Evolutionary conservation across 371 early-diverging fungal species (phyloP).

Genomic region (Actinomortierella ambigua): DNA sequence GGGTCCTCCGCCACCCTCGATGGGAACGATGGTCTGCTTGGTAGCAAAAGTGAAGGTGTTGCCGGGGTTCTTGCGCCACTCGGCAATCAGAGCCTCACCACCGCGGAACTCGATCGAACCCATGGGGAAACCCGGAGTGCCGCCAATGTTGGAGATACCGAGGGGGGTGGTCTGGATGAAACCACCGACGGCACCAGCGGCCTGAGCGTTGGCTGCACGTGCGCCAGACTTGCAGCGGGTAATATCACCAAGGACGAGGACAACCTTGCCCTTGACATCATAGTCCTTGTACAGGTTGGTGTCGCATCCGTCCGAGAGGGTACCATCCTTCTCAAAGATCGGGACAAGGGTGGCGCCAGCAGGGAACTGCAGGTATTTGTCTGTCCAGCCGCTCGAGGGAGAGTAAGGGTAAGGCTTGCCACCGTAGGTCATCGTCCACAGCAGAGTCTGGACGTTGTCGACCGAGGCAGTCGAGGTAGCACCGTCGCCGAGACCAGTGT

Average conservation of each 20-base stretch:
- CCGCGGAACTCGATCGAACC: constrained; percentile 51
- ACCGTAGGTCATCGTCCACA: constrained; percentile 17
- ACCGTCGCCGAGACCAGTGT: constrained; percentile 21
- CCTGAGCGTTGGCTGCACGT: constrained; percentile 59
- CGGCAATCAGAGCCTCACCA: constrained; percentile 30
- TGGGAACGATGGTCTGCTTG: constrained; percentile 20
- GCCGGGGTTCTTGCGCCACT: constrained; percentile 17
- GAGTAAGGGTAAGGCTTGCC: constrained; percentile 17
- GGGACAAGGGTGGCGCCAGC: constrained; percentile 22
- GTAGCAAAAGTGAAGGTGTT: constrained; percentile 9
- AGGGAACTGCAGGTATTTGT: constrained; percentile 9
- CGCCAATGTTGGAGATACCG: constrained; percentile 29
- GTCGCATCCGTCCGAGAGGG: constrained; percentile 49
- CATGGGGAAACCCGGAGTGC: constrained; percentile 39
- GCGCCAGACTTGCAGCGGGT: constrained; percentile 52
- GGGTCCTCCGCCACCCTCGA: constrained; percentile 52
- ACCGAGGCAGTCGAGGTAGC: constrained; percentile 23
- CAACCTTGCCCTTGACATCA: constrained; percentile 54
- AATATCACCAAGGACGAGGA: constrained; percentile 60
- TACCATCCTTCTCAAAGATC: constrained; percentile 59
- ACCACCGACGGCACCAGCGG: constrained; percentile 68
- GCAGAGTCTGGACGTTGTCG: constrained; percentile 19
- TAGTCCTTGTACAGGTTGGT: constrained; percentile 32
- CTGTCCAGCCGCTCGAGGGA: constrained; percentile 11
- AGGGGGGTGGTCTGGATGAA: constrained; percentile 55